Percentiles rank a stretch among this genome's conserved stretches.
Evolutionary conservation across 2,329 filamentous ascomycete genomes (phyloP).

Genomic region (Corniculantispora saksenae): DNA sequence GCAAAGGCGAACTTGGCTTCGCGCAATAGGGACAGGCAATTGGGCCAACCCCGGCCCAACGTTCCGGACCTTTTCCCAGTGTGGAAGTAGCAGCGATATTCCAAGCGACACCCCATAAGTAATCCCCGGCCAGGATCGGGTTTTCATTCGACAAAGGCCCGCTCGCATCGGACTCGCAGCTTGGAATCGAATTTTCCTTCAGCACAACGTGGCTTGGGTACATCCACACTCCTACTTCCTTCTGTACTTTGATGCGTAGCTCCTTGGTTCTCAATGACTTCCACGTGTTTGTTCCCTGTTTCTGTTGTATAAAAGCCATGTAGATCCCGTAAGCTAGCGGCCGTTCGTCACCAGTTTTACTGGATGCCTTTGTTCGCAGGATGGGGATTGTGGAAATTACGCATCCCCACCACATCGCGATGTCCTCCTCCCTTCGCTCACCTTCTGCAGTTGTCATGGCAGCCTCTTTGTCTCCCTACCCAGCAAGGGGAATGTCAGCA

Average conservation of each 20-base stretch:
- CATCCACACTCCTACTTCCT: no score
- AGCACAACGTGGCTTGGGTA: no score
- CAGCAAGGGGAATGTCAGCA: no score
- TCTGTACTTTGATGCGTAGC: no score
- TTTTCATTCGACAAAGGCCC: neutral
- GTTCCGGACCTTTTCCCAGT: neutral
- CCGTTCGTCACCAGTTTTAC: neutral
- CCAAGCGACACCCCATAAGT: neutral
- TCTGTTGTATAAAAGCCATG: neutral
- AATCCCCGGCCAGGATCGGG: neutral
- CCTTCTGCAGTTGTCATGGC: neutral
- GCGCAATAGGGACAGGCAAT: no score
- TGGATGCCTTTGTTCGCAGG: neutral
- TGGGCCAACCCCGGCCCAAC: neutral
- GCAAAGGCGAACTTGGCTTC: no score
- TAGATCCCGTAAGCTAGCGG: neutral
- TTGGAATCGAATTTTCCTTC: neutral
- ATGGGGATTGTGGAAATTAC: neutral
- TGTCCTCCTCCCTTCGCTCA: neutral
- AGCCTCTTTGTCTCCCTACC: neutral
- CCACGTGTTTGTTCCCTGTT: neutral
- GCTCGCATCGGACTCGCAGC: neutral
- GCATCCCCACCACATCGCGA: neutral
- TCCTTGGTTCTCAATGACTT: neutral
- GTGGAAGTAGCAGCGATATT: neutral